phyloP scores from a whole-genome alignment of 2,329 filamentous ascomycete species.

The Ilyonectria destructans region DNA sequence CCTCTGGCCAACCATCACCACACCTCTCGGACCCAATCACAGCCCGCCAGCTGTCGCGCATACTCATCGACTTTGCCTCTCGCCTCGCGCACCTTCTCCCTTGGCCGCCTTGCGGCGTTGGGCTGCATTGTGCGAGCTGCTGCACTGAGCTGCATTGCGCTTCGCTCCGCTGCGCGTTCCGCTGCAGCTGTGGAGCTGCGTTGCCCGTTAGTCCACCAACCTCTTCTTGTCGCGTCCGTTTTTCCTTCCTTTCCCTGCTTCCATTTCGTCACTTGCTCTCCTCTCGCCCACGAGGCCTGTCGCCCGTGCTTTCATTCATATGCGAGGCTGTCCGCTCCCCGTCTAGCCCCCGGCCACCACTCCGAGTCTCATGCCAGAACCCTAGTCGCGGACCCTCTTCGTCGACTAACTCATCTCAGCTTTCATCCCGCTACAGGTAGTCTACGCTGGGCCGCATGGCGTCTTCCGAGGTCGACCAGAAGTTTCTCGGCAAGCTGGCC shows the following conservation, averaged over 20 bases:
- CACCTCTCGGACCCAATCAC: constrained; percentile 52
- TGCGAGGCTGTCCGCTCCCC: constrained; percentile 47
- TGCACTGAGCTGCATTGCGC: constrained; percentile 44
- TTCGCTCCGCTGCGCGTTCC: constrained; percentile 41
- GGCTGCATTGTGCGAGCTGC: constrained; percentile 48
- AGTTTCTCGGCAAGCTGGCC: constrained; percentile 93
- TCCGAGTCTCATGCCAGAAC: constrained; percentile 41
- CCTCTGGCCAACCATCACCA: constrained; percentile 44
- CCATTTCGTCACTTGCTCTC: constrained; percentile 39
- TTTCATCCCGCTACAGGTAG: constrained; percentile 28
- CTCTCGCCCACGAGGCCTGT: constrained; percentile 41
- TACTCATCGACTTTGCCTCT: constrained; percentile 45
- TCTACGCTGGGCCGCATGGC: constrained; percentile 76
- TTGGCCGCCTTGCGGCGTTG: constrained; percentile 49
- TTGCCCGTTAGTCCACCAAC: constrained; percentile 47
- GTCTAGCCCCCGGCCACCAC: constrained; percentile 42
- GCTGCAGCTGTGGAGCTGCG: constrained; percentile 49
- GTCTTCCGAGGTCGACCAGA: constrained; percentile 97
- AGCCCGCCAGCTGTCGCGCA: constrained; percentile 55
- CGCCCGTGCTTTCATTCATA: constrained; percentile 50
- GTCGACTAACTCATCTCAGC: constrained; percentile 39
- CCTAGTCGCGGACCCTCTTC: constrained; percentile 42
- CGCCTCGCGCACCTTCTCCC: constrained; percentile 23
- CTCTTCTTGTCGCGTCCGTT: constrained; percentile 44
- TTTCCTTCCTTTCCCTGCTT: constrained; percentile 40